These are phyloP conservation scores for Globisporangium nunn DNA, from an alignment of 352 stramenopile species.

Conservation along the genomic window DNA sequence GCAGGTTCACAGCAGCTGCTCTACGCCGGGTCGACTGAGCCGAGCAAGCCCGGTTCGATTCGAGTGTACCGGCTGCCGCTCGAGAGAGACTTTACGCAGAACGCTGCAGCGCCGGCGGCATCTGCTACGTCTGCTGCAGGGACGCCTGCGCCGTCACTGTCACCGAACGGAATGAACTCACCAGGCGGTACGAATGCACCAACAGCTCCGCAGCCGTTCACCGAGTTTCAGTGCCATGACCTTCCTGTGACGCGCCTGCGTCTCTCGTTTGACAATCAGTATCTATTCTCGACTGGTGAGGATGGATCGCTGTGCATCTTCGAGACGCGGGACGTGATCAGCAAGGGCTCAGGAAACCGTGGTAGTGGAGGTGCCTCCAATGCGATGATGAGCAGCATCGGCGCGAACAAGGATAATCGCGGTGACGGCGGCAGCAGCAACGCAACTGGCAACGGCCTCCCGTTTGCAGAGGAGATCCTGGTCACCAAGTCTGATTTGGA, in stretches of 20 bases:
- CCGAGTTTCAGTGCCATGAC: constrained; percentile 79
- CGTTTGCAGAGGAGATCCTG: constrained; percentile 90
- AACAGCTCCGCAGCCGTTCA: constrained; percentile 21
- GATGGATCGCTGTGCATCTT: constrained; percentile 90
- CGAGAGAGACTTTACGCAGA: constrained; percentile 34
- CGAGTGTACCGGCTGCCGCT: constrained; percentile 68
- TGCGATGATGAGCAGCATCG: constrained; percentile 22
- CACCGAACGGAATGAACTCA: constrained; percentile 11
- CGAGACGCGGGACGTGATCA: constrained; percentile 64
- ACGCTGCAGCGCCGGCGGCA: not conserved
- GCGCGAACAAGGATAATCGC: constrained; percentile 19
- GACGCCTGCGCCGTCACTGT: constrained; percentile 9
- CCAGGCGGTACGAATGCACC: constrained; percentile 11
- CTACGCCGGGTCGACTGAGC: constrained; percentile 83
- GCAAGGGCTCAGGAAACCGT: constrained; percentile 33
- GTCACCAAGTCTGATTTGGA: constrained; percentile 92
- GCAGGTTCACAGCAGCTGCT: constrained; percentile 85
- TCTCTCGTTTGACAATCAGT: constrained; percentile 87
- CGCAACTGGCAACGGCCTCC: constrained; percentile 47
- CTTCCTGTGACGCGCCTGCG: constrained; percentile 64
- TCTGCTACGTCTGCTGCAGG: not conserved
- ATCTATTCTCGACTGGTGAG: constrained; percentile 90
- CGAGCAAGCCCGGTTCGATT: constrained; percentile 53
- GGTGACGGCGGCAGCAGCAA: constrained; percentile 17
- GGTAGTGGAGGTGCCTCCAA: constrained; percentile 14